Conservation (phyloP, 345 rosid species). For the Conringia planisiliqua region DNA sequence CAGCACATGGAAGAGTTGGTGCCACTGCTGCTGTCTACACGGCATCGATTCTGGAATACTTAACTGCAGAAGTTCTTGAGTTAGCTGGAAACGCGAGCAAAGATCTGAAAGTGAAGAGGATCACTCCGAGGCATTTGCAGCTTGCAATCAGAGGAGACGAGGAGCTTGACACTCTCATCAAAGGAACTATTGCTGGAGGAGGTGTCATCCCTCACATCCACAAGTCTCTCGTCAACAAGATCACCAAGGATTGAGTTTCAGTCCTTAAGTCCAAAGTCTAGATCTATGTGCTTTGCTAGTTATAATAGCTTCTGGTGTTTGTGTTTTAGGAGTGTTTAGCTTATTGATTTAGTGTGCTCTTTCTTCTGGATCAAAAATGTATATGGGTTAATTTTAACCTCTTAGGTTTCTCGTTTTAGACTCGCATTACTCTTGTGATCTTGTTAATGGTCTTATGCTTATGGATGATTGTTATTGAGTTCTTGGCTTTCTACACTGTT, state of each 20-base stretch:
- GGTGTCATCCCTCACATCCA: conserved; percentile 95
- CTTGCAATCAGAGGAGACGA: conserved; percentile 61
- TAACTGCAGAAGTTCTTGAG: conserved; percentile 78
- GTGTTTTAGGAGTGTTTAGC: neutral
- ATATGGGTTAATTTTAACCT: conserved; percentile 21
- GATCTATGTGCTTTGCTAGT: neutral
- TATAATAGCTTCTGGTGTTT: neutral
- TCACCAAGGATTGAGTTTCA: conserved; percentile 51
- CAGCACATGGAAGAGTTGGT: conserved; percentile 72
- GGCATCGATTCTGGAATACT: conserved; percentile 67
- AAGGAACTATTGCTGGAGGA: conserved; percentile 74
- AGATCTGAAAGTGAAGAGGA: conserved; percentile 75
- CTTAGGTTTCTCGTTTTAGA: conserved; percentile 6
- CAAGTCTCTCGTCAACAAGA: conserved; percentile 85
- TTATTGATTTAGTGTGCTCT: conserved; percentile 1
- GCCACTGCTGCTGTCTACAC: conserved; percentile 75
- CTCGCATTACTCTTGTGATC: conserved; percentile 2
- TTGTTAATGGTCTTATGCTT: conserved; percentile 4
- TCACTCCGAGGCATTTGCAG: conserved; percentile 60
- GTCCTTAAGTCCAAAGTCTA: neutral
- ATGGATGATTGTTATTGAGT: neutral
- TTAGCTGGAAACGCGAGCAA: conserved; percentile 74
- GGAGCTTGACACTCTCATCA: conserved; percentile 69
- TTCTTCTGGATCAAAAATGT: conserved; percentile 17
- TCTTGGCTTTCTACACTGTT: neutral